Evolutionary conservation across 768 basidiomycete species (phyloP).

Genomic region (Calocybe gangraenosa): DNA sequence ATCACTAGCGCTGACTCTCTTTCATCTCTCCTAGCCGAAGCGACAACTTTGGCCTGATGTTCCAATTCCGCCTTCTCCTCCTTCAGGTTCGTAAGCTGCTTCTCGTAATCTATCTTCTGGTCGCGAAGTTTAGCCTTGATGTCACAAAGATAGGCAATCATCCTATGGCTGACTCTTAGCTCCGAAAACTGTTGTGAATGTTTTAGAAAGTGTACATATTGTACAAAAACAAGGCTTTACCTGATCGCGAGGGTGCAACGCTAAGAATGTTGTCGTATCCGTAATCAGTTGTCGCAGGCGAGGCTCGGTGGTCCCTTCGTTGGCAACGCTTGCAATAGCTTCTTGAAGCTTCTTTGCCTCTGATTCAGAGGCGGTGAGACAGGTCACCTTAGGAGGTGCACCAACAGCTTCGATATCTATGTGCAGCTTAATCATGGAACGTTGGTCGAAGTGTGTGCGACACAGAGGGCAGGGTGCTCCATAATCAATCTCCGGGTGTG

Average conservation of each 20-base stretch:
- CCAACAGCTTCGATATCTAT: constrained; percentile 44
- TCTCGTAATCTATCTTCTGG: constrained; percentile 27
- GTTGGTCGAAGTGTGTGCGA: constrained; percentile 45
- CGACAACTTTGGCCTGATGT: constrained; percentile 35
- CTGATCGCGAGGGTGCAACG: constrained; percentile 39
- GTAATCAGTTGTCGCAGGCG: constrained; percentile 47
- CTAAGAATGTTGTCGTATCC: constrained; percentile 45
- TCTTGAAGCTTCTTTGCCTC: constrained; percentile 51
- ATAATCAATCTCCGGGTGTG: constrained; percentile 9
- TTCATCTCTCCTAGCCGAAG: constrained; percentile 40
- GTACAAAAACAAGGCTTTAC: constrained; percentile 26
- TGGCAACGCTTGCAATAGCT: constrained; percentile 49
- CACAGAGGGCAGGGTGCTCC: constrained; percentile 55
- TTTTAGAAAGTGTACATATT: constrained; percentile 2
- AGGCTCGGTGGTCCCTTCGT: constrained; percentile 50
- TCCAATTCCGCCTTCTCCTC: constrained; percentile 32
- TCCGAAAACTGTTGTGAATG: constrained; percentile 39
- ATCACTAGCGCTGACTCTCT: constrained; percentile 46
- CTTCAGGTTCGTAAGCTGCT: constrained; percentile 27
- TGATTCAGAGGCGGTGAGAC: constrained; percentile 29
- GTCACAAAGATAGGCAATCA: constrained; percentile 49
- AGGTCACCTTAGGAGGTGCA: constrained; percentile 9
- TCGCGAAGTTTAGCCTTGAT: constrained; percentile 35
- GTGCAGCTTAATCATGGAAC: constrained; percentile 51
- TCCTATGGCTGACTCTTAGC: constrained; percentile 42